phyloP scores from a whole-genome alignment of 192 early-diverging fungal genomes.

The Hyaloraphidium curvatum region DNA sequence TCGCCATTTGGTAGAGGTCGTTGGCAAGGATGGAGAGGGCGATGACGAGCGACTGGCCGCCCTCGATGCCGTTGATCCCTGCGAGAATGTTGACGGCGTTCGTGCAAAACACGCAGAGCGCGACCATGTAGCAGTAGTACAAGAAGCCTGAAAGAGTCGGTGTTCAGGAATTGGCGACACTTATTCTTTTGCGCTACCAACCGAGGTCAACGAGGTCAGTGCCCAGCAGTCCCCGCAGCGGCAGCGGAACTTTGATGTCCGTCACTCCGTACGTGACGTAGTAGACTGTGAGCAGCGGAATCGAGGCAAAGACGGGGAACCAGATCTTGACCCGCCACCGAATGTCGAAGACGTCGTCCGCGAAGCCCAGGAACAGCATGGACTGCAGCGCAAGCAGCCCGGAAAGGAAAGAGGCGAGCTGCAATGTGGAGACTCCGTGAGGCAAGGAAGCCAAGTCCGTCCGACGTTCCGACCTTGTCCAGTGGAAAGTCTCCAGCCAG shows the following conservation, averaged over 20 bases:
- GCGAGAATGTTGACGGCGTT: slow-evolving; percentile 97
- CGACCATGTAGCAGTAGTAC: slow-evolving; percentile 85
- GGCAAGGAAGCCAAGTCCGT: not conserved
- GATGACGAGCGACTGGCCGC: slow-evolving; percentile 80
- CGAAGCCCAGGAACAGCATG: slow-evolving; percentile 96
- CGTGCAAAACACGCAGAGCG: slow-evolving; percentile 83
- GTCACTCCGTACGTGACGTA: slow-evolving; percentile 76
- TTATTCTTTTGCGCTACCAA: slow-evolving; percentile 13
- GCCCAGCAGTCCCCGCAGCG: slow-evolving; percentile 50
- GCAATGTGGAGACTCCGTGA: not conserved
- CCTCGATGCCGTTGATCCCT: slow-evolving; percentile 95
- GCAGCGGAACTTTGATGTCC: slow-evolving; percentile 68
- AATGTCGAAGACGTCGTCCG: slow-evolving; percentile 93
- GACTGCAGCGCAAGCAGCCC: slow-evolving; percentile 77
- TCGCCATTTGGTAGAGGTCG: slow-evolving; percentile 42
- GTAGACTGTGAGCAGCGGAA: slow-evolving; percentile 88
- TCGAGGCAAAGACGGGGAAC: slow-evolving; percentile 76
- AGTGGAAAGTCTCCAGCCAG: not conserved
- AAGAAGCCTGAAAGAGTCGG: slow-evolving; percentile 50
- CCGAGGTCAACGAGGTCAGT: slow-evolving; percentile 57
- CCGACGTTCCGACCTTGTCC: not conserved
- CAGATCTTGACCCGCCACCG: slow-evolving; percentile 90
- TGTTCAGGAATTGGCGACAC: not conserved
- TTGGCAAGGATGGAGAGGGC: slow-evolving; percentile 61
- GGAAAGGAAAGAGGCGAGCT: slow-evolving; percentile 81